Evolutionary conservation across 441 rosid genomes (phyloP).

Genomic region (Eugenia klotzschiana): DNA sequence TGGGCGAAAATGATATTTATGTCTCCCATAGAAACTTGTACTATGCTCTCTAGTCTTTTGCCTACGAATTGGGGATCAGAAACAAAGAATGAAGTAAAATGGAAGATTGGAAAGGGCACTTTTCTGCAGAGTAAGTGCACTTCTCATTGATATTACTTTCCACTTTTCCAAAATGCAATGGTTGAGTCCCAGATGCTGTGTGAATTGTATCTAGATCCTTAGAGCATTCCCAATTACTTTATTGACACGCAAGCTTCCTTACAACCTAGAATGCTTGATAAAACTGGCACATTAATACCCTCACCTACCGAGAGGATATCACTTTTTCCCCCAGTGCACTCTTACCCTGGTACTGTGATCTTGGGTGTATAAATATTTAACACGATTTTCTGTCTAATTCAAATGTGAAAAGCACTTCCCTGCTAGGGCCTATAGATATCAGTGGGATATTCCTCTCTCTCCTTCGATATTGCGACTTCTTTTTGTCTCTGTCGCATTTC

Average conservation of each 20-base stretch:
- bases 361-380: not conserved
- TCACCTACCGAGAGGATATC: not conserved
- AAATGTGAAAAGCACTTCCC: not conserved
- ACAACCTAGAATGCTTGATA: not conserved
- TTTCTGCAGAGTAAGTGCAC: not conserved
- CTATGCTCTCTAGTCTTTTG: not conserved
- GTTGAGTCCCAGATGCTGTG: not conserved
- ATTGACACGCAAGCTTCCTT: not conserved
- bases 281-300: not conserved
- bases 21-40: not conserved
- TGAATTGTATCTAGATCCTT: not conserved
- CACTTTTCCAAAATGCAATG: not conserved
- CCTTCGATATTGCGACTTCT: not conserved
- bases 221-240: not conserved
- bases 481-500: not conserved
- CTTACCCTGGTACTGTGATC: not conserved
- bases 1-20: not conserved
- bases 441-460: not conserved
- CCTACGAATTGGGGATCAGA: not conserved
- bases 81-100: not conserved
- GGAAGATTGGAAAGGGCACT: not conserved
- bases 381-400: not conserved
- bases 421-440: not conserved
- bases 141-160: not conserved
- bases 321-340: not conserved